Evolutionary conservation across 192 early-diverging fungal genomes (phyloP).

Genomic region (Backusella luteola): DNA sequence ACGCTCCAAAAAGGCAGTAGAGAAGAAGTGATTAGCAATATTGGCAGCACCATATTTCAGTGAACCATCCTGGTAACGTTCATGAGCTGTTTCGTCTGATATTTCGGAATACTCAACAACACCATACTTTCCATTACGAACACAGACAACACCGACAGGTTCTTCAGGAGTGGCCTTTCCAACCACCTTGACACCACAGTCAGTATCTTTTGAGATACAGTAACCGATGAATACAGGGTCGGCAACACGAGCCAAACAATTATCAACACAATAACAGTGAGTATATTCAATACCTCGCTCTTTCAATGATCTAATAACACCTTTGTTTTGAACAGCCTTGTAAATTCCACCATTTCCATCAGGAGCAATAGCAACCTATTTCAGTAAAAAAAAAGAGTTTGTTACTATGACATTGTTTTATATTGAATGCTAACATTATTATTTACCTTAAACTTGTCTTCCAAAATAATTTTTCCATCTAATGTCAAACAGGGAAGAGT

Average conservation of each 20-base stretch:
- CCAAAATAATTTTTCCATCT: constrained; percentile 92
- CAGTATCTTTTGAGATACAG: constrained; percentile 82
- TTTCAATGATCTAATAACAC: constrained; percentile 76
- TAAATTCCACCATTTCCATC: constrained; percentile 91
- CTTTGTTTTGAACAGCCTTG: constrained; percentile 81
- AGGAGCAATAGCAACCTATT: constrained; percentile 73
- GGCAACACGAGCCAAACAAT: constrained; percentile 93
- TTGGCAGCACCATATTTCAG: constrained; percentile 91
- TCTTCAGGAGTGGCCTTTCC: constrained; percentile 84
- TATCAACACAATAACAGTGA: constrained; percentile 98
- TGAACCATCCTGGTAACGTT: constrained; percentile 62
- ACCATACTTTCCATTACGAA: constrained; percentile 73
- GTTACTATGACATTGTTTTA: background rate
- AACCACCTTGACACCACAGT: constrained; percentile 94
- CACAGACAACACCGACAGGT: constrained; percentile 93
- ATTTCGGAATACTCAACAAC: constrained; percentile 99
- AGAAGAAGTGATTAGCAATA: constrained; percentile 99
- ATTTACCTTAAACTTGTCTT: constrained; percentile 56
- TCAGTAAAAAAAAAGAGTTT: background rate
- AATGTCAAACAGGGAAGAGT: constrained; percentile 87
- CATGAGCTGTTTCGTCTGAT: constrained; percentile 63
- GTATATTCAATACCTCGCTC: constrained; percentile 81
- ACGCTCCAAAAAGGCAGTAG: constrained; percentile 82
- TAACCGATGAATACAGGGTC: constrained; percentile 98
- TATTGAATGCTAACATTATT: background rate